These are phyloP conservation scores for Penicillium sp. DNA, from an alignment of 2,329 filamentous ascomycete genomes.

Conservation along the genomic window DNA sequence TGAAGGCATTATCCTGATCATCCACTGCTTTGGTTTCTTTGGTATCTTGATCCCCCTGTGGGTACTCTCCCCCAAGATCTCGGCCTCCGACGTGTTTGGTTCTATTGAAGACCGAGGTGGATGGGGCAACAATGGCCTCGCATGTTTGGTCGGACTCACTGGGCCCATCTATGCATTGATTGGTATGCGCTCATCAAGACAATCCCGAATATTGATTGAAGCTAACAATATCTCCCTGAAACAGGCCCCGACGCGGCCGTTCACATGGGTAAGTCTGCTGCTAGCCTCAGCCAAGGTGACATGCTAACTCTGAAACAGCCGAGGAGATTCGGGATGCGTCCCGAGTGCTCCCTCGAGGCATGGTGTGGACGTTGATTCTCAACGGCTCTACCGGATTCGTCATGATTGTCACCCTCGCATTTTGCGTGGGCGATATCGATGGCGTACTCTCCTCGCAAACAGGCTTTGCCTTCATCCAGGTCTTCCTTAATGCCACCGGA, in stretches of 20 bases:
- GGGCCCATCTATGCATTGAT: slow-evolving; percentile 34
- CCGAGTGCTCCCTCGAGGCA: slow-evolving; percentile 53
- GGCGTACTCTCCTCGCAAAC: slow-evolving; percentile 49
- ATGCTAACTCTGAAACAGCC: slow-evolving; percentile 23
- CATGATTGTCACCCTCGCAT: slow-evolving; percentile 60
- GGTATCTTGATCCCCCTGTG: slow-evolving; percentile 48
- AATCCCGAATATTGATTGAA: neutral
- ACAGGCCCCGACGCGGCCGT: slow-evolving; percentile 47
- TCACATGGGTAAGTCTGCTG: slow-evolving; percentile 47
- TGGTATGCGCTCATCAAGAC: neutral
- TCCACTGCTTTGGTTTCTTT: slow-evolving; percentile 48
- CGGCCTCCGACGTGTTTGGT: slow-evolving; percentile 42
- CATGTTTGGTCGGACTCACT: slow-evolving; percentile 44
- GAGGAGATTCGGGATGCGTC: slow-evolving; percentile 52
- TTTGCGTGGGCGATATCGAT: slow-evolving; percentile 55
- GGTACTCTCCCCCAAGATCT: slow-evolving; percentile 44
- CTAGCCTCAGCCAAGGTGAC: neutral
- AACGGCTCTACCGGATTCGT: slow-evolving; percentile 58
- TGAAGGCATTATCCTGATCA: slow-evolving; percentile 44
- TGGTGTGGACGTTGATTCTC: slow-evolving; percentile 53
- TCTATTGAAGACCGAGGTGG: slow-evolving; percentile 45
- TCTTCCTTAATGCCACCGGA: slow-evolving; percentile 56
- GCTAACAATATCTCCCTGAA: neutral
- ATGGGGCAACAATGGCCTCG: slow-evolving; percentile 42
- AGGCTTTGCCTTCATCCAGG: slow-evolving; percentile 61